Base-by-base conservation (phyloP, 2,329 filamentous ascomycete genomes). In the Zymoseptoria brevis region DNA sequence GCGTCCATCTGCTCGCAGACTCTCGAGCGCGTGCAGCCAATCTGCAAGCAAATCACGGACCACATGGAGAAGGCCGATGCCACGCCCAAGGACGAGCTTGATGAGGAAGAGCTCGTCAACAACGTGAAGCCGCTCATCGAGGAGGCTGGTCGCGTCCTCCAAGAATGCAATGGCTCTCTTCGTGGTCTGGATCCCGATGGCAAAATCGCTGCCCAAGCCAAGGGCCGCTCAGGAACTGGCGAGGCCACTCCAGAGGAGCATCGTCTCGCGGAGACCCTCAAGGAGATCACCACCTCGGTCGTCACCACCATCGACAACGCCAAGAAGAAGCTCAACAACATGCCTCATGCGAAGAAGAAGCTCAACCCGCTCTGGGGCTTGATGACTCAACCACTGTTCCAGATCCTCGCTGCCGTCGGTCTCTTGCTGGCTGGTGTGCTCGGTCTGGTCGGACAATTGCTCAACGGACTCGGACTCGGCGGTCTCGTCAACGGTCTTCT, bases 311-410 rank as follows among this genome's bases (percentile, higher is more conserved):
- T 96, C 67, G 91, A 96, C 71, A 86, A 87, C 64, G 88, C 89
- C 24, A 94, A 92, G 84, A 89, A 87, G 78, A 89, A 89, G 79
- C 88, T 96, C 62, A 85, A 88, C 70, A 88, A 89, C 71, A 94
- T 96, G 89, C 91, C 92, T 5, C 88, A 95, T 66, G 92, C 90
- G 50, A 95, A 96, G 87, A 93, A 96, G 81, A 87, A 93, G 79
- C 82, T 96, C 61, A 96, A 93, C 77, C 91, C 92, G 9, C 84
- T 96, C 29, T 96, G 91, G 90, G 85, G 80, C 29, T 79, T 96
- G 54, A 79, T 94, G 65, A 85, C 85, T 41, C 90, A 96, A 80
- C 92, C 92, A 9, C 79, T 96, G 21, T 90, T 91, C 82, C 92
- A 96, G 81, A 96, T 96, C 72, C 82, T 96, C 54, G 90, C 91